Conservation (phyloP, 805 yeast genomes). For the Middelhovenomyces tepae region DNA sequence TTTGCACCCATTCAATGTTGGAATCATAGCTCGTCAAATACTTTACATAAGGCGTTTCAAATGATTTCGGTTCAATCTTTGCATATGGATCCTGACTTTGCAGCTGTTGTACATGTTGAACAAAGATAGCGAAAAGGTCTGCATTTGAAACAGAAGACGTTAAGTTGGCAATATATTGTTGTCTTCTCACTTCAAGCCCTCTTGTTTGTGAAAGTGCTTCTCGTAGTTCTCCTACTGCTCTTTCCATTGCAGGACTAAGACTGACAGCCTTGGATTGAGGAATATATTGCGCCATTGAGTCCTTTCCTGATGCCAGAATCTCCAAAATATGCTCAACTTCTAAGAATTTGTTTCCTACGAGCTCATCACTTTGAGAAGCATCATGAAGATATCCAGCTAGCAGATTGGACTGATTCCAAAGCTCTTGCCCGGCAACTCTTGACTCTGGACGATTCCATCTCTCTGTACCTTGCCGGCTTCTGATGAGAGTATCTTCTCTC, state of each 20-base stretch:
- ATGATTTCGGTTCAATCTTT: slow-evolving; percentile 12
- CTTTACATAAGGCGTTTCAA: slow-evolving; percentile 20
- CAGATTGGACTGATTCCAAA: slow-evolving; percentile 34
- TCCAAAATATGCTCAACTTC: slow-evolving; percentile 41
- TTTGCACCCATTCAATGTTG: slow-evolving; percentile 42
- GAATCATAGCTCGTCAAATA: slow-evolving; percentile 36
- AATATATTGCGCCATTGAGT: slow-evolving; percentile 21
- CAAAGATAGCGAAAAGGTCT: slow-evolving; percentile 8
- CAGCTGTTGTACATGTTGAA: slow-evolving; percentile 7
- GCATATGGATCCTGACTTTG: slow-evolving; percentile 10
- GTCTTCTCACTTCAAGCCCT: slow-evolving; percentile 17
- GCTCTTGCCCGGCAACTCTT: slow-evolving; percentile 33
- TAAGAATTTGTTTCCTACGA: slow-evolving; percentile 38
- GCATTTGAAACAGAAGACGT: slow-evolving; percentile 6
- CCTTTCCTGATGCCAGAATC: slow-evolving; percentile 33
- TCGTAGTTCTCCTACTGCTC: slow-evolving; percentile 26
- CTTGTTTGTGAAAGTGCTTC: slow-evolving; percentile 16
- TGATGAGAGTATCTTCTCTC: slow-evolving; percentile 45
- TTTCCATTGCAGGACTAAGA: slow-evolving; percentile 29
- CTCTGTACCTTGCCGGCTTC: slow-evolving; percentile 42
- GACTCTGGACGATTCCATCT: slow-evolving; percentile 49
- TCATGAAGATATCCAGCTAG: slow-evolving; percentile 43
- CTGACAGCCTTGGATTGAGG: slow-evolving; percentile 27
- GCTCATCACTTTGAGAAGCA: slow-evolving; percentile 55
- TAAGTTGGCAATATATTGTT: slow-evolving; percentile 16